Base-by-base conservation (phyloP, 257 asterid genomes). In the Pogostemon cablin region DNA sequence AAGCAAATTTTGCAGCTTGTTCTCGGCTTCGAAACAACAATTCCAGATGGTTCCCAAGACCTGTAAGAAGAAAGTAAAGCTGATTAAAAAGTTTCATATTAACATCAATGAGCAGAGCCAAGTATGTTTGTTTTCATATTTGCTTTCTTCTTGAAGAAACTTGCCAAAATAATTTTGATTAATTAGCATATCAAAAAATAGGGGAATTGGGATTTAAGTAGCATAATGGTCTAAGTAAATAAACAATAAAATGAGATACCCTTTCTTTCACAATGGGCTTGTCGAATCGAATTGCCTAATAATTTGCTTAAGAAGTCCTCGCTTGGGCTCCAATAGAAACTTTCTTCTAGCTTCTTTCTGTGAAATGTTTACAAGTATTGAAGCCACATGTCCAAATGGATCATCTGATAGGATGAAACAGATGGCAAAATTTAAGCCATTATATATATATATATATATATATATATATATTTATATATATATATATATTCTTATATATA, bases 11-110 rank as follows among this genome's bases (percentile, higher is more conserved):
- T 85, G 98, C 38, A 92, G 83, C 67, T 86, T 95, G 65, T 71
- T 82, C 57, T 90, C 92, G 38, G 97, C 98, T 83, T 92, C 97
- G 68, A 92, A 92, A 74, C 96, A 92, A 83, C 97, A 88, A 82
- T 92, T 92, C 11, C 95, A 87, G 67, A 92, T 88, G 25, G 25
- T 92, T 81, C 97, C 97, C 0, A 95, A 77, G 4, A 92, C 91
- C 98, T 92, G 73, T 32, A 9, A 3, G 25, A 20, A 20, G 25
- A 20, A 20, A 20, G 25, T 20, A 20, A 20, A 1, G 25, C 25
- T 20, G 25, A 20, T 20, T 20, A 0, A 20, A 20, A 20, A 20
- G 25, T 25, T 44, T 49, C 50, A 50, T 56, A 17, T 9, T 72
- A 50, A 72, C 73, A 35, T 42, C 55, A 56, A 54, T 20, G 25